Percentiles rank a stretch among this genome's conserved stretches.
phyloP scores from a whole-genome alignment of 768 basidiomycete genomes.

The Imleria badia region DNA sequence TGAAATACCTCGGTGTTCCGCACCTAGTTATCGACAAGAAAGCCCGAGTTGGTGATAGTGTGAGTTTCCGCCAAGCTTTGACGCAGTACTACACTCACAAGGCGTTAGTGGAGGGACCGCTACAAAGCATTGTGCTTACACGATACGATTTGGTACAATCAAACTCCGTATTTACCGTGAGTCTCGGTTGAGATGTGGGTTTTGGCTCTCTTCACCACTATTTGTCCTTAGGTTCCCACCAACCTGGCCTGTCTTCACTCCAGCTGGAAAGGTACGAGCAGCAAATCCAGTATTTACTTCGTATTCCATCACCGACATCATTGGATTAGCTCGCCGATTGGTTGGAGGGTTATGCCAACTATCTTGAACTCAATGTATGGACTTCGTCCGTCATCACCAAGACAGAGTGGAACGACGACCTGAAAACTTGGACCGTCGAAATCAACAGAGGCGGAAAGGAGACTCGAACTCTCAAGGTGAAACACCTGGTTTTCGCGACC shows the following conservation, averaged over 20 bases:
- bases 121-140: conserved; percentile 60
- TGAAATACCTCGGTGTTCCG: conserved; percentile 56
- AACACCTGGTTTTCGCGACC: conserved; percentile 57
- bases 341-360: conserved; percentile 60
- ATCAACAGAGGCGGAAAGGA: conserved; percentile 35
- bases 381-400: conserved; percentile 45
- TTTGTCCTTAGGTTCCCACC: conserved; percentile 46
- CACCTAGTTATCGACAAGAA: conserved; percentile 60
- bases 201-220: background rate
- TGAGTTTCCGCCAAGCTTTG: conserved; percentile 1
- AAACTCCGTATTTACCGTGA: conserved; percentile 55
- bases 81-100: background rate
- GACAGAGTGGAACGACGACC: conserved; percentile 37
- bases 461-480: conserved; percentile 38
- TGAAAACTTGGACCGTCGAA: conserved; percentile 46
- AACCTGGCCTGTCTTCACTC: conserved; percentile 54
- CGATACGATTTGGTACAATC: conserved; percentile 52
- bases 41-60: conserved; percentile 48
- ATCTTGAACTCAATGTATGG: conserved; percentile 66
- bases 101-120: conserved; percentile 49
- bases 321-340: conserved; percentile 56
- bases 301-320: background rate
- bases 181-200: conserved; percentile 12
- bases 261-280: conserved; percentile 45
- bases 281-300: background rate